These are phyloP conservation scores for Pythium pyrilobum DNA, from an alignment of 352 stramenopile species.

Conservation along the genomic window DNA sequence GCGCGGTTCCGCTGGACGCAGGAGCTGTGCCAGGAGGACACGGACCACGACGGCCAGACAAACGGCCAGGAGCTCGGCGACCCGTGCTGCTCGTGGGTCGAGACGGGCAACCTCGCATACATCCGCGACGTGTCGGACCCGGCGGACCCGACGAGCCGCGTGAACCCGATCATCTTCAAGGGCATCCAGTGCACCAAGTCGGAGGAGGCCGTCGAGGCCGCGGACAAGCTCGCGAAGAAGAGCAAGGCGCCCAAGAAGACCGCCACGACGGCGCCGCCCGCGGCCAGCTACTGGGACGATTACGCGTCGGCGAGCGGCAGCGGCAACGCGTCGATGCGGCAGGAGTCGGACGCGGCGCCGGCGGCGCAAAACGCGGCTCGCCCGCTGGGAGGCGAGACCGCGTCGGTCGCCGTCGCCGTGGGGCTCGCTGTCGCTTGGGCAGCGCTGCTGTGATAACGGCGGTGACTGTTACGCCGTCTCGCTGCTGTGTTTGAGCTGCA, in stretches of 20 bases:
- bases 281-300: background rate
- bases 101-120: constrained; percentile 17
- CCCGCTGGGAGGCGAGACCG: background rate
- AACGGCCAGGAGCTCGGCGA: constrained; percentile 71
- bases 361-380: background rate
- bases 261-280: background rate
- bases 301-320: background rate
- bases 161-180: constrained; percentile 10
- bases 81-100: constrained; percentile 42
- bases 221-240: constrained; percentile 2
- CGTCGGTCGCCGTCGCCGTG: background rate
- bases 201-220: constrained; percentile 10
- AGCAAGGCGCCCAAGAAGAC: constrained; percentile 6
- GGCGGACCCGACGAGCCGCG: constrained; percentile 5
- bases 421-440: background rate
- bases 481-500: no score
- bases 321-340: background rate
- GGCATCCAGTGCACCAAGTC: constrained; percentile 26
- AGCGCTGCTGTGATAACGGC: background rate
- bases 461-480: background rate
- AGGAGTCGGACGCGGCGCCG: background rate
- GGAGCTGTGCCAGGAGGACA: constrained; percentile 31
- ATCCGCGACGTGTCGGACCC: constrained; percentile 20
- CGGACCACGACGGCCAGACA: constrained; percentile 43
- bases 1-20: constrained; percentile 20